phyloP scores from a whole-genome alignment of 1,284 basidiomycete genomes.

The Trametes polyzona region DNA sequence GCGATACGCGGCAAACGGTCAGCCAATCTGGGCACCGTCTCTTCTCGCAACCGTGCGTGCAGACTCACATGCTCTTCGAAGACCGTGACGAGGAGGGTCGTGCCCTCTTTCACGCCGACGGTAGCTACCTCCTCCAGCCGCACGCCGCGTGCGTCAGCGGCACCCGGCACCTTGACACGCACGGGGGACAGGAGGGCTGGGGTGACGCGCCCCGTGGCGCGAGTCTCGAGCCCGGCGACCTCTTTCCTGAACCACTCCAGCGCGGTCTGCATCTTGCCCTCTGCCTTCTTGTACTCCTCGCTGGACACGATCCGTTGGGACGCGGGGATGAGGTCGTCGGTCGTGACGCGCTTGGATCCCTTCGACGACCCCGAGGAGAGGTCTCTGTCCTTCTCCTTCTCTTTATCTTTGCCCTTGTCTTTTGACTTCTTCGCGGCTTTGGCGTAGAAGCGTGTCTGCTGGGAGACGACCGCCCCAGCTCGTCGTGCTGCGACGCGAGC shows the following conservation, averaged over 20 bases:
- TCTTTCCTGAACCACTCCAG: constrained; percentile 76
- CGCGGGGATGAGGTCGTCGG: constrained; percentile 37
- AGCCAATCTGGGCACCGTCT: not conserved
- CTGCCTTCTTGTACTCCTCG: constrained; percentile 60
- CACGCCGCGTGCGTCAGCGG: constrained; percentile 33
- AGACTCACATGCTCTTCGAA: constrained; percentile 72
- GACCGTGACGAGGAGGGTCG: constrained; percentile 68
- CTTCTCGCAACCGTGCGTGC: not conserved
- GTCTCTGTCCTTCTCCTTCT: constrained; percentile 10
- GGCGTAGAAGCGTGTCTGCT: constrained; percentile 21
- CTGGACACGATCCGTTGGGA: constrained; percentile 38
- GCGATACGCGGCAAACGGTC: constrained; percentile 4
- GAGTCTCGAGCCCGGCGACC: constrained; percentile 64
- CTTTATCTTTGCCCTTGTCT: constrained; percentile 21
- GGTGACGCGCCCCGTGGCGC: constrained; percentile 76
- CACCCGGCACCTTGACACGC: constrained; percentile 54
- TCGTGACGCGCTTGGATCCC: constrained; percentile 18
- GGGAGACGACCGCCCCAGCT: constrained; percentile 1
- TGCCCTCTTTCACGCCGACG: constrained; percentile 77
- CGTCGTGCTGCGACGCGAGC: constrained; percentile 1
- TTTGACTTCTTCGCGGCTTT: constrained; percentile 21
- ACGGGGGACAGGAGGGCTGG: constrained; percentile 73
- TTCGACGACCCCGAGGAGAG: not conserved
- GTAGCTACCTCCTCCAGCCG: constrained; percentile 73
- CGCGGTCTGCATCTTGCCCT: constrained; percentile 62